Percentiles rank a stretch among this genome's conserved stretches.
phyloP scores from a whole-genome alignment of 2,329 filamentous ascomycete genomes.

The Myriangium duriaei region DNA sequence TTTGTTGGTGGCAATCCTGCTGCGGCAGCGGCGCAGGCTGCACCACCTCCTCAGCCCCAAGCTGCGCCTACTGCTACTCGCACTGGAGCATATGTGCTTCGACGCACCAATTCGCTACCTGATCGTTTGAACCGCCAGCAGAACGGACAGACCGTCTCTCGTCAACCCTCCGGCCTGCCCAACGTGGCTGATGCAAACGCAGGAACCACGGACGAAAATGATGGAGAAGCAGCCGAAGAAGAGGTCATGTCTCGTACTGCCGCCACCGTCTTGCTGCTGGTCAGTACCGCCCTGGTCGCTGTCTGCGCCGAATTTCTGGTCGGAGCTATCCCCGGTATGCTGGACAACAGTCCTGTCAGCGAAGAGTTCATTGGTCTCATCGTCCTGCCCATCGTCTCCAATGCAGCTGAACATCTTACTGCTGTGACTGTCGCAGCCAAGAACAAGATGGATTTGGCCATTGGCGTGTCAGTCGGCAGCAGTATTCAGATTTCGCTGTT shows the following conservation, averaged over 20 bases:
- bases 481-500: slow-evolving; percentile 74
- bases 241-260: slow-evolving; percentile 44
- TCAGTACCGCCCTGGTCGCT: slow-evolving; percentile 47
- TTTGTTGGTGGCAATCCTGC: slow-evolving; percentile 41
- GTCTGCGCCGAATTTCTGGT: slow-evolving; percentile 61
- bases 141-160: slow-evolving; percentile 8
- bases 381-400: slow-evolving; percentile 70
- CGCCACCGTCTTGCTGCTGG: slow-evolving; percentile 41
- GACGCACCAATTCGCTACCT: slow-evolving; percentile 62
- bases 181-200: background rate
- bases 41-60: slow-evolving; percentile 15
- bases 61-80: slow-evolving; percentile 12
- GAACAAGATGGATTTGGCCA: slow-evolving; percentile 76
- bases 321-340: slow-evolving; percentile 57
- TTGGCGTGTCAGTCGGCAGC: slow-evolving; percentile 67
- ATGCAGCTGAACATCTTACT: slow-evolving; percentile 70
- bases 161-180: slow-evolving; percentile 8
- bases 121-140: slow-evolving; percentile 44
- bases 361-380: slow-evolving; percentile 71
- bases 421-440: slow-evolving; percentile 69
- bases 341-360: slow-evolving; percentile 45
- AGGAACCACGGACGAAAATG: slow-evolving; percentile 7
- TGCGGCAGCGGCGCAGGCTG: slow-evolving; percentile 13
- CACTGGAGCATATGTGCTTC: slow-evolving; percentile 38
- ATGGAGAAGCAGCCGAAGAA: slow-evolving; percentile 21